Evolutionary conservation across 306 rosid species (phyloP).

Genomic region (Cicer bijugum): DNA sequence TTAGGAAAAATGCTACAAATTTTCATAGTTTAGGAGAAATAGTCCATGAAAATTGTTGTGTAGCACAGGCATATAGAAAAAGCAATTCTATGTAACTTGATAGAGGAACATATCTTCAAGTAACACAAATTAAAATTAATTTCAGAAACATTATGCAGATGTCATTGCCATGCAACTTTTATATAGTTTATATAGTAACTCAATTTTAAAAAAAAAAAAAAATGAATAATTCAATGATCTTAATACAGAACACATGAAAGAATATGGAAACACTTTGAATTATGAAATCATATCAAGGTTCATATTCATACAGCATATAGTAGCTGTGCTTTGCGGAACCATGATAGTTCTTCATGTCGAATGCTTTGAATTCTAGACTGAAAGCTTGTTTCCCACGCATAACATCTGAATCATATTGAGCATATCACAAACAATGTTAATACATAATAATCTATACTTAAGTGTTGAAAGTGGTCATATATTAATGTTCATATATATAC

Average conservation of each 20-base stretch:
- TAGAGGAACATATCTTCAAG: neutral
- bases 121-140: no score
- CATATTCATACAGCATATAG: slow-evolving; percentile 76
- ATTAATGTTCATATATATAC: slow-evolving; percentile 64
- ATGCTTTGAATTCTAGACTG: slow-evolving; percentile 68
- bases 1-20: slow-evolving; percentile 33
- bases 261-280: neutral
- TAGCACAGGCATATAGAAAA: neutral
- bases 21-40: slow-evolving; percentile 21
- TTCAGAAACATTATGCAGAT: neutral
- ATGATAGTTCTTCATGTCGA: slow-evolving; percentile 67
- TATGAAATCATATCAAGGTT: slow-evolving; percentile 33
- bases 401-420: slow-evolving; percentile 70
- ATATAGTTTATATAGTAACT: no score
- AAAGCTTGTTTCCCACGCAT: slow-evolving; percentile 93
- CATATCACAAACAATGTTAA: slow-evolving; percentile 36
- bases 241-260: no score
- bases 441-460: neutral
- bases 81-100: neutral
- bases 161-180: neutral
- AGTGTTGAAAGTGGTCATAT: neutral
- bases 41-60: slow-evolving; percentile 5
- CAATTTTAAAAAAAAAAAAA: no score
- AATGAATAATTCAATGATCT: no score
- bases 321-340: slow-evolving; percentile 74